These are phyloP conservation scores for Claviceps pazoutovae DNA, from an alignment of 2,329 filamentous ascomycete species.

Conservation along the genomic window DNA sequence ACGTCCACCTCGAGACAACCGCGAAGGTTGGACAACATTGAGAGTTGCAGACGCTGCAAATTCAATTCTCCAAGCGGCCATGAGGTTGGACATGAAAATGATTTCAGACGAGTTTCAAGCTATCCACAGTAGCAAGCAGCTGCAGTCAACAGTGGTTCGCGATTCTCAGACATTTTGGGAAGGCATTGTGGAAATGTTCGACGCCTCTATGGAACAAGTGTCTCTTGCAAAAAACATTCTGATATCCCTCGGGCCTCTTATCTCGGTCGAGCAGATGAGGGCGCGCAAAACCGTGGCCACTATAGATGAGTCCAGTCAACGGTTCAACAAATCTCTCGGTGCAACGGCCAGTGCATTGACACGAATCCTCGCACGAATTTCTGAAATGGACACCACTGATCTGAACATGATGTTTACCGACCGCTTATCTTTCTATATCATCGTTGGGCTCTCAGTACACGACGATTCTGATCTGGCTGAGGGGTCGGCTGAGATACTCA, in stretches of 20 bases:
- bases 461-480: conserved; percentile 68
- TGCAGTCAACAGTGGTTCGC: conserved; percentile 54
- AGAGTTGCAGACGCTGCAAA: conserved; percentile 30
- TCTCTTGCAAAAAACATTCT: conserved; percentile 63
- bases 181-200: conserved; percentile 54
- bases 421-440: conserved; percentile 52
- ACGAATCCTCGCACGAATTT: conserved; percentile 62
- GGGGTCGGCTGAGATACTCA: conserved; percentile 68
- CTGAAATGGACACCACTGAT: conserved; percentile 57
- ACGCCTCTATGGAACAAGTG: conserved; percentile 56
- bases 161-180: conserved; percentile 40
- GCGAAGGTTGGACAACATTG: conserved; percentile 26
- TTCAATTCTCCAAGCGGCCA: conserved; percentile 38
- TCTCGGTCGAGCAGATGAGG: conserved; percentile 62
- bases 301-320: conserved; percentile 30
- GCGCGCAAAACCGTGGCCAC: conserved; percentile 32
- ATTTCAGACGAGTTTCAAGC: conserved; percentile 35
- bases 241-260: conserved; percentile 53
- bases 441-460: conserved; percentile 70
- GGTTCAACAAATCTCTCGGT: conserved; percentile 63
- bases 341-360: conserved; percentile 46
- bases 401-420: conserved; percentile 57
- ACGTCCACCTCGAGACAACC: conserved; percentile 12
- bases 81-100: conserved; percentile 30
- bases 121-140: conserved; percentile 43